Conservation (phyloP, 2,329 filamentous ascomycete species). For the Trichoderma sp. region DNA sequence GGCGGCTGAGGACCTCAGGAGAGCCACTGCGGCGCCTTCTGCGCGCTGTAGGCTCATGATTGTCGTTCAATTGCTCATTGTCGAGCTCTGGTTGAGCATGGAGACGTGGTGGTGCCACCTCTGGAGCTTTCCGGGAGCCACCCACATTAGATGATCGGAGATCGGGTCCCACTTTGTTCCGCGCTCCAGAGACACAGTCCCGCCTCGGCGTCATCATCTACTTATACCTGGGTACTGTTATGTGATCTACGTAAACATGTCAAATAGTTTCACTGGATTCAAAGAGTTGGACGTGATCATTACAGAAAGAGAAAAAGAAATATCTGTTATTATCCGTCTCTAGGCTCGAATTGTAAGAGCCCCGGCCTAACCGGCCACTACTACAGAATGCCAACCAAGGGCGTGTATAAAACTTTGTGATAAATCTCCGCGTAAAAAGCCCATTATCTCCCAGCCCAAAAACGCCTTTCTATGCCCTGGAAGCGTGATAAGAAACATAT, state of each 20-base stretch:
- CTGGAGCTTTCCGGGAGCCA: slow-evolving; percentile 5
- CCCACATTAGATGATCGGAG: slow-evolving; percentile 17
- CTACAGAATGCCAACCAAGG: slow-evolving; percentile 23
- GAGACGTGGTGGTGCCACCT: slow-evolving; percentile 12
- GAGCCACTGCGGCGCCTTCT: slow-evolving; percentile 36
- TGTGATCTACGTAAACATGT: background rate
- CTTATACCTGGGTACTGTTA: no score
- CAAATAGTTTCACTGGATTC: background rate
- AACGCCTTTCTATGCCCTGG: slow-evolving; percentile 32
- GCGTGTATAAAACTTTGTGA: slow-evolving; percentile 27
- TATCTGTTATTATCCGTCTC: slow-evolving; percentile 28
- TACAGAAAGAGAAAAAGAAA: slow-evolving; percentile 17
- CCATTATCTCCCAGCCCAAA: slow-evolving; percentile 25
- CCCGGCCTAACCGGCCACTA: slow-evolving; percentile 22
- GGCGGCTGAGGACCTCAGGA: slow-evolving; percentile 35
- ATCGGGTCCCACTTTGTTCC: slow-evolving; percentile 28
- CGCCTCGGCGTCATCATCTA: background rate
- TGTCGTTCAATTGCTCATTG: slow-evolving; percentile 41
- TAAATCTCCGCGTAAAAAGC: slow-evolving; percentile 17
- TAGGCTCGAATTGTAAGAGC: slow-evolving; percentile 20
- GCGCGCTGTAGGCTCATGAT: slow-evolving; percentile 38
- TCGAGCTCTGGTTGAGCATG: slow-evolving; percentile 13
- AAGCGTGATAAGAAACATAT: slow-evolving; percentile 31
- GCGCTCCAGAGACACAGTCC: background rate
- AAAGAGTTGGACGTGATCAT: background rate